Conservation (phyloP, 1,284 basidiomycete species). For the Apiotrichum akiyoshidainum region DNA sequence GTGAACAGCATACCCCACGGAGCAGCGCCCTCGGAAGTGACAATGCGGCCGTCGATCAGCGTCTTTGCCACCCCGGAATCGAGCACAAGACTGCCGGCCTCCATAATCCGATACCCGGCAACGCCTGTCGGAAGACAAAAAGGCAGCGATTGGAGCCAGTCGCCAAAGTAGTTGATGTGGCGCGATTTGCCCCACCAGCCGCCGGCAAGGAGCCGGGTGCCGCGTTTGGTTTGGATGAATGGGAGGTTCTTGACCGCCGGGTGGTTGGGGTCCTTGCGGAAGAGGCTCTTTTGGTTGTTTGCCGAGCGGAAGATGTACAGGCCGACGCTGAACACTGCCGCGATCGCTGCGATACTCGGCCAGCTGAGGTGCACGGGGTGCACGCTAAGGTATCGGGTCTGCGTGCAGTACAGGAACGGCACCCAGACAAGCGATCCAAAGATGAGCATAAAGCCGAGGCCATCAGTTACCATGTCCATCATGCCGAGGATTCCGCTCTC, state of each 20-base stretch:
- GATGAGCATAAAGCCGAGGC: conserved; percentile 12
- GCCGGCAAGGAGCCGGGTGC: conserved; percentile 9
- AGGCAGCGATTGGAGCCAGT: conserved; percentile 11
- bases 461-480: conserved; percentile 12
- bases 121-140: conserved; percentile 8
- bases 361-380: conserved; percentile 12
- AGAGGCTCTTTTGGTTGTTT: conserved; percentile 12
- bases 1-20: conserved; percentile 14
- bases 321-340: conserved; percentile 9
- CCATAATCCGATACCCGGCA: conserved; percentile 4
- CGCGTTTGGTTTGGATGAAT: conserved; percentile 11
- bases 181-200: conserved; percentile 11
- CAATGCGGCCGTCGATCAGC: conserved; percentile 8
- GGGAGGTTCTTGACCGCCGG: conserved; percentile 6
- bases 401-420: conserved; percentile 13
- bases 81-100: not conserved
- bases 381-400: conserved; percentile 9
- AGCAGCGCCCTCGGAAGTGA: conserved; percentile 1
- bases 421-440: conserved; percentile 13
- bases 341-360: conserved; percentile 3
- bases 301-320: conserved; percentile 14
- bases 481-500: conserved; percentile 10
- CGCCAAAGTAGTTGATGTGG: conserved; percentile 14
- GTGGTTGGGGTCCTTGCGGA: conserved; percentile 8
- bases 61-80: not conserved